Conservation (phyloP, 768 basidiomycete species). For the Suillus bovinus region DNA sequence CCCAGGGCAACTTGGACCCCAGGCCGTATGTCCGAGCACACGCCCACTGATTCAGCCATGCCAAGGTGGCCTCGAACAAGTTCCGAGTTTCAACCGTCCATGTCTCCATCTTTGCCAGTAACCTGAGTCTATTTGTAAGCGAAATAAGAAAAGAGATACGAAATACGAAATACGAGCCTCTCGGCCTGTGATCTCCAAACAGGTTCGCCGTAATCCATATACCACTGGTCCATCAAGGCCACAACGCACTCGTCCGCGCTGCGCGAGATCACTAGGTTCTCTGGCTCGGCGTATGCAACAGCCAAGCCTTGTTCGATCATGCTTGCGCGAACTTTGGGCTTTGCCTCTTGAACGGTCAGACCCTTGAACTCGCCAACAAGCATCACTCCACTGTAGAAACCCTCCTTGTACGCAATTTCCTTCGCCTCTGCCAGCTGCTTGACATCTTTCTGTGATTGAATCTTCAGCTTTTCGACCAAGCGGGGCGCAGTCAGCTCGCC, state of each 20-base stretch:
- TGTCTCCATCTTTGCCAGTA: slow-evolving; percentile 84
- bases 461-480: slow-evolving; percentile 86
- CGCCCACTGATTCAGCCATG: slow-evolving; percentile 98
- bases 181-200: slow-evolving; percentile 87
- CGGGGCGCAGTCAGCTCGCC: slow-evolving; percentile 88
- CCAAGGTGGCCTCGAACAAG: slow-evolving; percentile 86
- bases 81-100: slow-evolving; percentile 92
- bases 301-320: slow-evolving; percentile 81
- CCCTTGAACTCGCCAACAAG: slow-evolving; percentile 90
- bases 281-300: slow-evolving; percentile 94
- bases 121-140: slow-evolving; percentile 40
- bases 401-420: slow-evolving; percentile 97
- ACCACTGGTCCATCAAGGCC: slow-evolving; percentile 99
- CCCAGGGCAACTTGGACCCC: slow-evolving; percentile 96
- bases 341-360: slow-evolving; percentile 85
- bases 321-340: slow-evolving; percentile 79
- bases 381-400: slow-evolving; percentile 96
- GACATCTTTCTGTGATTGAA: slow-evolving; percentile 91
- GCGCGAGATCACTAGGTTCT: slow-evolving; percentile 84
- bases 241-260: slow-evolving; percentile 98
- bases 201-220: slow-evolving; percentile 93
- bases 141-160: slow-evolving; percentile 1
- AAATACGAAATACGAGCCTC: slow-evolving; percentile 50
- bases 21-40: slow-evolving; percentile 98
- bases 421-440: slow-evolving; percentile 96